Evolutionary conservation across 2,329 filamentous ascomycete genomes (phyloP).

Genomic region (Ampelomyces quisqualis): DNA sequence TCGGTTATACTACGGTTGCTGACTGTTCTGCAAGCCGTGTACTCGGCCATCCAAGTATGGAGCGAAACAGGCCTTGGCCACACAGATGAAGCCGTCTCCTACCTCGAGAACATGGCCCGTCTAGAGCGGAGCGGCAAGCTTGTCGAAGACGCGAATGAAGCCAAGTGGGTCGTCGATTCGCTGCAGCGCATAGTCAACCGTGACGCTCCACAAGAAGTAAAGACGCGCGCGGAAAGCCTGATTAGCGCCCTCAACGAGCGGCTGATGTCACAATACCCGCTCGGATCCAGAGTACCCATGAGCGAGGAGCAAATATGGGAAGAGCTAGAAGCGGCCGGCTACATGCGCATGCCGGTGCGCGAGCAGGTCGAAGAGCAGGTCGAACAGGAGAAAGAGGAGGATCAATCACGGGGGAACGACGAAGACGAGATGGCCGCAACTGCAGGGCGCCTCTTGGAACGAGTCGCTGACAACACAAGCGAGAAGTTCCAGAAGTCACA

Average conservation of each 20-base stretch:
- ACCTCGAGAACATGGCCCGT: constrained; percentile 28
- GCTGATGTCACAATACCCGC: constrained; percentile 41
- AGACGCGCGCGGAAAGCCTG: constrained; percentile 27
- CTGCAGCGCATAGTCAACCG: constrained; percentile 32
- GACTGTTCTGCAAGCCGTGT: constrained; percentile 28
- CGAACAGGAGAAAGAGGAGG: constrained; percentile 29
- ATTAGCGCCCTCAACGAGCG: constrained; percentile 38
- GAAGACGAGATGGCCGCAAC: constrained; percentile 71
- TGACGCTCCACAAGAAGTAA: constrained; percentile 28
- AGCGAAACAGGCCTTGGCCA: constrained; percentile 35
- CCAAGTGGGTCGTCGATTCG: constrained; percentile 35
- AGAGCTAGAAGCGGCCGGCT: constrained; percentile 35
- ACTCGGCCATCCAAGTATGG: constrained; percentile 37
- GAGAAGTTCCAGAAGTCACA: constrained; percentile 76
- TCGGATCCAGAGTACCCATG: constrained; percentile 22
- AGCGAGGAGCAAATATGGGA: constrained; percentile 30
- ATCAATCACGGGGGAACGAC: constrained; percentile 42
- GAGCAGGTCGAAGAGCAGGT: constrained; percentile 26
- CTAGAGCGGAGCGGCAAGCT: constrained; percentile 29
- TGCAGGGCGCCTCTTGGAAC: constrained; percentile 68
- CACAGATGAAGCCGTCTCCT: constrained; percentile 26
- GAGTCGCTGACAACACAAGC: constrained; percentile 66
- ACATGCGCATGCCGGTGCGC: constrained; percentile 23
- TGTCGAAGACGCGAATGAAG: constrained; percentile 35
- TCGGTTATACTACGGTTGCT: constrained; percentile 13